Evolutionary conservation across 345 rosid species (phyloP).

Genomic region (Melaleuca alternifolia): DNA sequence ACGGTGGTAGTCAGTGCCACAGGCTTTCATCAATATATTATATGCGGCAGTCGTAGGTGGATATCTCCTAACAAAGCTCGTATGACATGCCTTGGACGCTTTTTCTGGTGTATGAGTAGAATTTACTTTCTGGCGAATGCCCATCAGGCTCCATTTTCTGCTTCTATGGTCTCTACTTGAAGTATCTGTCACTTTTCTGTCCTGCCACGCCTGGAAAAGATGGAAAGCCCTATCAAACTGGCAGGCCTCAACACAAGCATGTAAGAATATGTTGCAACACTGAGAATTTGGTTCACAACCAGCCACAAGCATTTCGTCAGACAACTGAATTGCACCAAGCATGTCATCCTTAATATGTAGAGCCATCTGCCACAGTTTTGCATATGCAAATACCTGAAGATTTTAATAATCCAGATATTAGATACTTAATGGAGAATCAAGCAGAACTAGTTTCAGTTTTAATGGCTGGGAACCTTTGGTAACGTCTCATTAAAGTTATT

Average conservation of each 20-base stretch:
- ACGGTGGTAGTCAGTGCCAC: conserved; percentile 59
- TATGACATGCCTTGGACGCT: conserved; percentile 20
- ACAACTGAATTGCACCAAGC: conserved; percentile 57
- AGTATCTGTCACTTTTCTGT: conserved; percentile 18
- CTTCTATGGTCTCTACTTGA: conserved; percentile 7
- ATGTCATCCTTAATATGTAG: conserved; percentile 74
- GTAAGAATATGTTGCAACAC: conserved; percentile 74
- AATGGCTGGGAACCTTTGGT: neutral
- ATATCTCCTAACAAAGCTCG: conserved; percentile 31
- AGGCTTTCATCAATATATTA: conserved; percentile 77
- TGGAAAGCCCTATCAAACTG: conserved; percentile 94
- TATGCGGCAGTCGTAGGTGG: conserved; percentile 64
- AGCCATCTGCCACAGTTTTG: conserved; percentile 87
- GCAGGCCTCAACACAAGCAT: conserved; percentile 85
- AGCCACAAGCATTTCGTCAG: conserved; percentile 76
- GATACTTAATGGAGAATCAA: neutral
- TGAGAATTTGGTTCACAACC: conserved; percentile 82
- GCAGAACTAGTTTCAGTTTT: neutral
- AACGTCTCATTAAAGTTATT: neutral
- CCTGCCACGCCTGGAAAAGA: conserved; percentile 63
- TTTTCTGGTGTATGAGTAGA: neutral
- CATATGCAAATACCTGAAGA: conserved; percentile 78
- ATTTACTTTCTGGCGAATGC: neutral
- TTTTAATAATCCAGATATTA: neutral
- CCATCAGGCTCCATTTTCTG: neutral